Evolutionary conservation across 2,329 filamentous ascomycete genomes (phyloP).

Genomic region (Fusarium pseudocircinatum): DNA sequence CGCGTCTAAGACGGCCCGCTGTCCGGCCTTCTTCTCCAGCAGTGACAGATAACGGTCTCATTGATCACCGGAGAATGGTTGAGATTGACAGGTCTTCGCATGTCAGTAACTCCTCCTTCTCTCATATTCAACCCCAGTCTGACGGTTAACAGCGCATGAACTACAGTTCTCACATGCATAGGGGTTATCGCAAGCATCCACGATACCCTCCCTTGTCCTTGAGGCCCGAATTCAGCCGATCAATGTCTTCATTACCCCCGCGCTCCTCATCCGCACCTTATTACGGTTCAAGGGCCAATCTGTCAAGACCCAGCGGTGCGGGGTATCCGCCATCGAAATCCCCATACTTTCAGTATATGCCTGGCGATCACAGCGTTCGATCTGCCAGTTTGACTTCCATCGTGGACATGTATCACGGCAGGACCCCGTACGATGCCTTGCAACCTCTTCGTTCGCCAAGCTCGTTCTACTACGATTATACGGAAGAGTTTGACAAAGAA

Average conservation of each 20-base stretch:
- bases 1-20: slow-evolving; percentile 64
- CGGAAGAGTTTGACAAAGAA: slow-evolving; percentile 58
- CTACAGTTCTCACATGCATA: slow-evolving; percentile 54
- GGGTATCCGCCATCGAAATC: slow-evolving; percentile 40
- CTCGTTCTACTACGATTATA: slow-evolving; percentile 64
- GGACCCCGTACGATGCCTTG: slow-evolving; percentile 39
- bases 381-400: slow-evolving; percentile 62
- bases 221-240: slow-evolving; percentile 53
- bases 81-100: slow-evolving; percentile 60
- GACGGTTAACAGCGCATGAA: slow-evolving; percentile 53
- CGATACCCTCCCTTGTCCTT: slow-evolving; percentile 52
- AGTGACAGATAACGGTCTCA: slow-evolving; percentile 56
- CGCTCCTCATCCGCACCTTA: slow-evolving; percentile 42
- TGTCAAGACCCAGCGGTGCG: slow-evolving; percentile 50
- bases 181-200: slow-evolving; percentile 48
- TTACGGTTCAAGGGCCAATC: slow-evolving; percentile 30
- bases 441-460: slow-evolving; percentile 45
- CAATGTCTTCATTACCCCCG: slow-evolving; percentile 52
- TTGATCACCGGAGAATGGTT: slow-evolving; percentile 62
- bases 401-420: slow-evolving; percentile 57
- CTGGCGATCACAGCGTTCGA: slow-evolving; percentile 52
- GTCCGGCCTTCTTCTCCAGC: slow-evolving; percentile 60
- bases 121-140: neutral
- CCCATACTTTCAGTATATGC: slow-evolving; percentile 46
- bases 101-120: slow-evolving; percentile 47